Evolutionary conservation across 2,329 filamentous ascomycete genomes (phyloP).

Genomic region (Aspergillus sp.): DNA sequence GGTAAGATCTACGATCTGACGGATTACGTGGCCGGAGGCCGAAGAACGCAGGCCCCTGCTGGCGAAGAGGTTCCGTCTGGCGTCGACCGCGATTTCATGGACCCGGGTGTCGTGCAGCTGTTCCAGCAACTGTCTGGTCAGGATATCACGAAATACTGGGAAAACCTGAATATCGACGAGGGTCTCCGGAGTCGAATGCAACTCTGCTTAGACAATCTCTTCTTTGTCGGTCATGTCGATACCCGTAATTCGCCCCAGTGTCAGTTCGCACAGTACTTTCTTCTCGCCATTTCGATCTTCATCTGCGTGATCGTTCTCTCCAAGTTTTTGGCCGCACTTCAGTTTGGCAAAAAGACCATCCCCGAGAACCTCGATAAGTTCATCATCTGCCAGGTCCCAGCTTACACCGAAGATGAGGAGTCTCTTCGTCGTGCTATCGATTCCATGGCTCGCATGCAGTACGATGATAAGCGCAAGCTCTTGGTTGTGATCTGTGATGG

Average conservation of each 20-base stretch:
- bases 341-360: slow-evolving; percentile 86
- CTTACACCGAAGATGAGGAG: slow-evolving; percentile 97
- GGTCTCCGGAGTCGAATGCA: slow-evolving; percentile 67
- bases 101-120: slow-evolving; percentile 67
- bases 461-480: slow-evolving; percentile 97
- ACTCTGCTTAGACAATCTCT: slow-evolving; percentile 86
- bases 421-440: slow-evolving; percentile 96
- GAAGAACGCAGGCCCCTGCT: slow-evolving; percentile 58
- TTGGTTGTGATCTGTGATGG: slow-evolving; percentile 91
- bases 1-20: slow-evolving; percentile 85
- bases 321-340: slow-evolving; percentile 95
- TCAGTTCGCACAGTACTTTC: slow-evolving; percentile 83
- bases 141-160: slow-evolving; percentile 83
- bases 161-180: slow-evolving; percentile 61
- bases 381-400: slow-evolving; percentile 94
- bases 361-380: slow-evolving; percentile 98
- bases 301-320: slow-evolving; percentile 81
- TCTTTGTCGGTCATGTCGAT: slow-evolving; percentile 89
- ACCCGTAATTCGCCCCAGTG: slow-evolving; percentile 84
- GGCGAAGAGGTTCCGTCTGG: slow-evolving; percentile 51
- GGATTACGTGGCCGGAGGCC: slow-evolving; percentile 74
- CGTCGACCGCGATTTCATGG: slow-evolving; percentile 76
- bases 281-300: slow-evolving; percentile 79
- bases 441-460: slow-evolving; percentile 90
- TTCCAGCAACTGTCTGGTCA: slow-evolving; percentile 74